Conservation (phyloP, 2,329 filamentous ascomycete genomes). For the Trichoderma sp. region DNA sequence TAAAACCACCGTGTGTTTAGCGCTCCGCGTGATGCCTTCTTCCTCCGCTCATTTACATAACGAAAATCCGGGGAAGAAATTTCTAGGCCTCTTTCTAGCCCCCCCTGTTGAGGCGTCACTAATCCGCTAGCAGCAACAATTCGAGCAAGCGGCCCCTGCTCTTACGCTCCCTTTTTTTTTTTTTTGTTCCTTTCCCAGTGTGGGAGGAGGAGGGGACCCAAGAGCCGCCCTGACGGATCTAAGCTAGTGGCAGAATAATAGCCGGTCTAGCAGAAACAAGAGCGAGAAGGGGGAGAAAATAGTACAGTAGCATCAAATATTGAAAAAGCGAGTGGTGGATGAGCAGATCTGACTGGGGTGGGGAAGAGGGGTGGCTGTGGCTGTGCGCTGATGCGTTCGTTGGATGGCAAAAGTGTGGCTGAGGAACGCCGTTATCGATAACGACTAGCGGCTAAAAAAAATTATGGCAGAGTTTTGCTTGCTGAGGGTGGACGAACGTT, state of each 20-base stretch:
- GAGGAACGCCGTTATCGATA: slow-evolving; percentile 14
- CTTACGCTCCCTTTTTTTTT: neutral
- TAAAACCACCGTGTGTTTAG: neutral
- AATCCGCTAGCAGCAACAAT: neutral
- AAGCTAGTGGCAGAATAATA: slow-evolving; percentile 8
- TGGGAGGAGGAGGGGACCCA: neutral
- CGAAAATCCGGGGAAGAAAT: slow-evolving; percentile 14
- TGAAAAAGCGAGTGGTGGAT: neutral
- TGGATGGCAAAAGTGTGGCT: neutral
- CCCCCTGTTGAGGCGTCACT: neutral
- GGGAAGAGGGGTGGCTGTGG: neutral
- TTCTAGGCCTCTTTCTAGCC: slow-evolving; percentile 7
- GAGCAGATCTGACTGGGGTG: neutral
- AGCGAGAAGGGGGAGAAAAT: neutral
- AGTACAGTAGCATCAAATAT: neutral
- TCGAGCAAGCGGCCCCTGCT: neutral
- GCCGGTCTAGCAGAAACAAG: neutral
- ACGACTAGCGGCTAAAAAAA: slow-evolving; percentile 20
- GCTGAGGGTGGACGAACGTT: neutral
- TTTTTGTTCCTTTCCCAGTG: neutral
- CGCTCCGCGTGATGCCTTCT: slow-evolving; percentile 7
- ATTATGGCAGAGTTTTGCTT: slow-evolving; percentile 17
- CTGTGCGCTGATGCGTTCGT: neutral
- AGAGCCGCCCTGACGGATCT: slow-evolving; percentile 13
- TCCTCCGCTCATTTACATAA: slow-evolving; percentile 5